These are phyloP conservation scores for Neodidymelliopsis sp. DNA, from an alignment of 2,329 filamentous ascomycete genomes.

Conservation along the genomic window DNA sequence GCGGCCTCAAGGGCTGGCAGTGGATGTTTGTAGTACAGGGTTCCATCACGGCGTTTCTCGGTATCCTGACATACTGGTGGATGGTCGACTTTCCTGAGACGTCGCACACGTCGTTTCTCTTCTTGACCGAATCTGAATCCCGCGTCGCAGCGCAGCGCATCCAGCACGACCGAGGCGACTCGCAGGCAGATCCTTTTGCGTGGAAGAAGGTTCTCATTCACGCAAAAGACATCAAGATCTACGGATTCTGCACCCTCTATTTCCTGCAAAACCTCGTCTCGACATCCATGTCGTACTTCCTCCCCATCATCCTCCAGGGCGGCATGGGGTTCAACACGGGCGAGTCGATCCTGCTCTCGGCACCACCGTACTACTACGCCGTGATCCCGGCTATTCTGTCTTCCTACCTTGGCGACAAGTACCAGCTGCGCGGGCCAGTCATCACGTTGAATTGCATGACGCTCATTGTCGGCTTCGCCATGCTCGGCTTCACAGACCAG, in stretches of 20 bases:
- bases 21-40: constrained; percentile 76
- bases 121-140: constrained; percentile 64
- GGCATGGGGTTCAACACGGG: constrained; percentile 56
- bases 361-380: constrained; percentile 73
- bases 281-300: constrained; percentile 70
- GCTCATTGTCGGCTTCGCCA: constrained; percentile 68
- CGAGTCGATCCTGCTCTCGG: constrained; percentile 65
- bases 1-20: constrained; percentile 68
- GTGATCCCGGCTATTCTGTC: constrained; percentile 69
- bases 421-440: constrained; percentile 66
- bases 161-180: constrained; percentile 67
- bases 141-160: constrained; percentile 65
- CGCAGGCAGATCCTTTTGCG: constrained; percentile 63
- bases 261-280: constrained; percentile 73
- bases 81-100: constrained; percentile 74
- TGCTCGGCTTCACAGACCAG: constrained; percentile 68
- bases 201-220: constrained; percentile 64
- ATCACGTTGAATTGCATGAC: constrained; percentile 70
- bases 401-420: constrained; percentile 68
- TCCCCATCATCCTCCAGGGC: constrained; percentile 65
- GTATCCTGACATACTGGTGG: constrained; percentile 71
- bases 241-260: constrained; percentile 70
- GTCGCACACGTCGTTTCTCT: constrained; percentile 63
- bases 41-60: constrained; percentile 64
- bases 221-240: constrained; percentile 67